phyloP scores from a whole-genome alignment of 129 eudicot species.

The Rutidosis leptorrhynchoides region DNA sequence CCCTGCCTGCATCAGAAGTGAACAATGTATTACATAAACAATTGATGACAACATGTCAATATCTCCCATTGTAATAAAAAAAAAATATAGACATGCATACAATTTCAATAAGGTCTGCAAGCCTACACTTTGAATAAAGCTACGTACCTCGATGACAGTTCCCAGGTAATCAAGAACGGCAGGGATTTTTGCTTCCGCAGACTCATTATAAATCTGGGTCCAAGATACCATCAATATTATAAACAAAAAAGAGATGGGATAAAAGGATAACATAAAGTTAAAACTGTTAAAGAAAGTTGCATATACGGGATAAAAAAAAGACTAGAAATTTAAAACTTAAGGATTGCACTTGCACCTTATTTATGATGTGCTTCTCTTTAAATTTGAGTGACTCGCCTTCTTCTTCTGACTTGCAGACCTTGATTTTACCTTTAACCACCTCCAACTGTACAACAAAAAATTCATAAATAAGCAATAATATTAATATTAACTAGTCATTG shows the following conservation, averaged over 20 bases:
- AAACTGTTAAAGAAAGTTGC: neutral
- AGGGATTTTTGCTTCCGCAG: constrained; percentile 93
- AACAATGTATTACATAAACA: neutral
- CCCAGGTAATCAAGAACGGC: constrained; percentile 95
- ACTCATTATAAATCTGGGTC: constrained; percentile 77
- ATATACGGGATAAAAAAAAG: neutral
- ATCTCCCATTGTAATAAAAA: neutral
- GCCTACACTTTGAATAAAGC: constrained; percentile 10
- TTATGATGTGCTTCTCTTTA: constrained; percentile 65
- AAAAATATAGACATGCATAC: neutral
- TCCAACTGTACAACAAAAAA: constrained; percentile 49
- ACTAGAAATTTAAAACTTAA: constrained; percentile 21
- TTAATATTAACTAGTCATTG: no score
- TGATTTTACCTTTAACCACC: constrained; percentile 53
- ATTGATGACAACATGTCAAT: neutral
- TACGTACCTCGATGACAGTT: constrained; percentile 77
- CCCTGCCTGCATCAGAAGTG: constrained; percentile 65
- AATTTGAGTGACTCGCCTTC: constrained; percentile 79
- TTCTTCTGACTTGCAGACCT: constrained; percentile 64
- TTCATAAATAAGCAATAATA: neutral
- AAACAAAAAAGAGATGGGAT: constrained; percentile 1
- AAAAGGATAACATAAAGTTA: neutral
- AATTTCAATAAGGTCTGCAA: constrained; percentile 35
- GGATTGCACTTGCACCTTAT: constrained; percentile 48
- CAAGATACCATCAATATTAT: constrained; percentile 21